Base-by-base conservation (phyloP, 108 stramenopile species). In the Mayamaea pseudoterrestris region DNA sequence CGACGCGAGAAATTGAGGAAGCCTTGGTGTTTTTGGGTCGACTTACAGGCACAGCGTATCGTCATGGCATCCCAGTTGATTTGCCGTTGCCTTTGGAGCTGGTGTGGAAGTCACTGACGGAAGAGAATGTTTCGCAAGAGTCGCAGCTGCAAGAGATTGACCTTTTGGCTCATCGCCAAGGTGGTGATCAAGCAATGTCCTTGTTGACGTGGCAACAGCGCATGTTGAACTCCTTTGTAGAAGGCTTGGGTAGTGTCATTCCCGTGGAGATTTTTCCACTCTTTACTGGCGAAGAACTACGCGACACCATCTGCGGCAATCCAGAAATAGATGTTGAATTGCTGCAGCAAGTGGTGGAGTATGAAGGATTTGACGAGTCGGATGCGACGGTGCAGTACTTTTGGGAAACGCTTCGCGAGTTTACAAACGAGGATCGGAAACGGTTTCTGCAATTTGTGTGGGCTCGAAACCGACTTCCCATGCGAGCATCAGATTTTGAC, bases 381-480 rank as follows among this genome's bases (percentile, higher is more conserved):
- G 93, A 93, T 50, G 34, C 47, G 9, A 85, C 89, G 30, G 80
- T 98, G 22, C 26, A 63, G 16, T 69, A 58, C 55, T 93, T 98
- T 47, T 98, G 97, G 97, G 87, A 94, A 36, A 84, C 83, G 37
- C 63, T 98, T 26, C 73, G 68, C 5, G 93, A 95, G 50, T 86
- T 94, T 68, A 84, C 68, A 14, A 77, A 78, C 16, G 62, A 76
- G 21, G 90, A 96, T 27, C 64, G 90, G 13, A 88, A 84, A 49
- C 47, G 65, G 36, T 99, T 99, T 55, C 48, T 99, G 22, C 84
- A 93, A 41, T 99, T 97, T 73, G 96, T 96, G 8, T 94, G 96
- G 93, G 98, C 98, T 36, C 68, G 98, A 14, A 91, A 72, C 46
- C 74, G 93, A 14, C 61, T 99, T 43, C 96, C 98, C 3, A 32